phyloP scores from a whole-genome alignment of 495 filamentous ascomycete genomes.

The Penicillium silybi region DNA sequence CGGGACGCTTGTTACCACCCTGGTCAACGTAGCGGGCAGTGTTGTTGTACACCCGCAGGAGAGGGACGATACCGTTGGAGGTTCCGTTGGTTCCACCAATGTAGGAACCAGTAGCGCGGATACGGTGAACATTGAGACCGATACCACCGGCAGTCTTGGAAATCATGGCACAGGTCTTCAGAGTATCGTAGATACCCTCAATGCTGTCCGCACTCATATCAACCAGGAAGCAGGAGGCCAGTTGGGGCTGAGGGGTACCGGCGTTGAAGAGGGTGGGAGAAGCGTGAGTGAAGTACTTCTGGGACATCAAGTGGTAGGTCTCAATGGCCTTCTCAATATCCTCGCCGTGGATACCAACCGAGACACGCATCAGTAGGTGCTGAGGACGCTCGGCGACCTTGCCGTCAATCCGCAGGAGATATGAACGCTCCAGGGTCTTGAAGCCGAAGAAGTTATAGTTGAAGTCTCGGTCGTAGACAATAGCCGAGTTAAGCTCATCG shows the following conservation, averaged over 20 bases:
- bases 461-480: slow-evolving; percentile 98
- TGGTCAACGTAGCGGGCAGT: slow-evolving; percentile 98
- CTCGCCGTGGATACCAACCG: slow-evolving; percentile 93
- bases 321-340: slow-evolving; percentile 91
- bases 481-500: slow-evolving; percentile 95
- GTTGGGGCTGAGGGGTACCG: slow-evolving; percentile 86
- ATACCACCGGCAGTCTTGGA: slow-evolving; percentile 99
- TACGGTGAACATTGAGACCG: slow-evolving; percentile 90
- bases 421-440: slow-evolving; percentile 98
- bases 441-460: slow-evolving; percentile 99
- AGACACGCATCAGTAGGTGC: slow-evolving; percentile 98
- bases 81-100: slow-evolving; percentile 96
- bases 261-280: slow-evolving; percentile 98
- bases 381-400: slow-evolving; percentile 95
- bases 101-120: slow-evolving; percentile 94
- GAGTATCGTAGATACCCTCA: slow-evolving; percentile 97
- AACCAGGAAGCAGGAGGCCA: slow-evolving; percentile 96
- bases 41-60: slow-evolving; percentile 99
- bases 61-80: slow-evolving; percentile 95
- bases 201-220: slow-evolving; percentile 99
- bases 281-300: slow-evolving; percentile 95
- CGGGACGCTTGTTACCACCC: slow-evolving; percentile 97
- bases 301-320: slow-evolving; percentile 97
- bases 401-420: slow-evolving; percentile 86
- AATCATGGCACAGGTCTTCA: slow-evolving; percentile 99